Evolutionary conservation across 768 basidiomycete species (phyloP).

Genomic region (Nidula microcarpa): DNA sequence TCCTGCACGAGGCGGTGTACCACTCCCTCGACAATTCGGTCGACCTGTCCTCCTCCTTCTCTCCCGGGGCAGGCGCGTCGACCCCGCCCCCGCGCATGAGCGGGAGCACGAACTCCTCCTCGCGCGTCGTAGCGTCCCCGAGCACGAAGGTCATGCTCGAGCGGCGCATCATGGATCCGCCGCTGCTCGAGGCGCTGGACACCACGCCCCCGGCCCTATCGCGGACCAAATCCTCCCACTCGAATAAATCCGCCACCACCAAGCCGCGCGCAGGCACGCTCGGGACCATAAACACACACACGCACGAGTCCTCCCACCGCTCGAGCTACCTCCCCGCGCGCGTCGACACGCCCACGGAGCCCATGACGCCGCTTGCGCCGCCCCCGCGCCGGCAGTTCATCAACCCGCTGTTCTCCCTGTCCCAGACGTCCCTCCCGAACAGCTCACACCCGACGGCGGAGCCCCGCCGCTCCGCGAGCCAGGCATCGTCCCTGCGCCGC

Average conservation of each 20-base stretch:
- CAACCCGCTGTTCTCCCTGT: conserved; percentile 49
- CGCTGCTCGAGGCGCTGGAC: conserved; percentile 33
- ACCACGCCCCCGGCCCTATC: conserved; percentile 15
- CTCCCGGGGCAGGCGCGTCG: conserved; percentile 31
- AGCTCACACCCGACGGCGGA: conserved; percentile 3
- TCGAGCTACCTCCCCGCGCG: conserved; percentile 49
- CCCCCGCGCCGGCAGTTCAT: conserved; percentile 55
- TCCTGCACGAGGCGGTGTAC: conserved; percentile 76
- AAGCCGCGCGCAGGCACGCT: conserved; percentile 16
- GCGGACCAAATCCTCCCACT: conserved; percentile 23
- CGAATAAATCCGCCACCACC: conserved; percentile 19
- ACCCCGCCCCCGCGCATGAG: conserved; percentile 32
- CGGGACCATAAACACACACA: conserved; percentile 16
- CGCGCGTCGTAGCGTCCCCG: conserved; percentile 14
- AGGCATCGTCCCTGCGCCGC: conserved; percentile 32
- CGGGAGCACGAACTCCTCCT: conserved; percentile 8
- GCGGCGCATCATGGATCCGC: conserved; percentile 36
- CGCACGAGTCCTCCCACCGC: conserved; percentile 23
- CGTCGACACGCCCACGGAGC: conserved; percentile 62
- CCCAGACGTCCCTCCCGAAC: conserved; percentile 44
- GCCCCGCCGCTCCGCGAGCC: conserved; percentile 5
- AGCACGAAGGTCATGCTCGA: conserved; percentile 15
- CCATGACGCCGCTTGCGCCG: conserved; percentile 60
- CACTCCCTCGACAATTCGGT: conserved; percentile 64
- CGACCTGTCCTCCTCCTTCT: conserved; percentile 39